A percentile compares a stretch with the other conserved stretches of the same genome.
phyloP scores from a whole-genome alignment of 2,329 filamentous ascomycete species.

The Stagonosporopsis chrysanthemi region DNA sequence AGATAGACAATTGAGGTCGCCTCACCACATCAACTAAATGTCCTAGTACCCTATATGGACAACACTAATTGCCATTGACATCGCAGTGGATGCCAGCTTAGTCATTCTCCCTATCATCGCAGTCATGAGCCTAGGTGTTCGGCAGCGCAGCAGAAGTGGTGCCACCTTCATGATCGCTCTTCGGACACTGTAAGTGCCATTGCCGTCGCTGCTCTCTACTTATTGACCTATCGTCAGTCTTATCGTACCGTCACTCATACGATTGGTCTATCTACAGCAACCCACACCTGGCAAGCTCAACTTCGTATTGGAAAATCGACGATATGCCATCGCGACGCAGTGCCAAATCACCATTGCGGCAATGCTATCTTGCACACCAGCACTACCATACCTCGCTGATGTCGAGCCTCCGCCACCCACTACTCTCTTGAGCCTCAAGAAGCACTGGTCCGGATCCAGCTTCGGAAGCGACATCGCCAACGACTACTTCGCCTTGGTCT shows the following conservation, averaged over 20 bases:
- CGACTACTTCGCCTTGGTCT: constrained; percentile 5
- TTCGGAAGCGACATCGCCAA: constrained; percentile 26
- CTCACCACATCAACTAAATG: background rate
- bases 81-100: constrained; percentile 27
- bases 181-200: constrained; percentile 29
- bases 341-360: constrained; percentile 32
- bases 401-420: constrained; percentile 18
- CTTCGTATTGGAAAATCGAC: constrained; percentile 29
- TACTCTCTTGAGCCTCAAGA: constrained; percentile 8
- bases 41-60: constrained; percentile 35
- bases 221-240: constrained; percentile 24
- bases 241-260: constrained; percentile 29
- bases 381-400: constrained; percentile 27
- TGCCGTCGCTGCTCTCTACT: too few species aligned
- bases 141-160: constrained; percentile 24
- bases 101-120: constrained; percentile 27
- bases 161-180: constrained; percentile 30
- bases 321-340: constrained; percentile 35
- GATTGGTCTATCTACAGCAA: constrained; percentile 30
- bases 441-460: constrained; percentile 33
- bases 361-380: constrained; percentile 32
- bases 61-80: constrained; percentile 27
- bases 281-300: constrained; percentile 20
- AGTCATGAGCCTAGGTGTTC: constrained; percentile 28
- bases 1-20: background rate